phyloP scores from a whole-genome alignment of 139 green algal genomes.

The Pleodorina starrii region DNA sequence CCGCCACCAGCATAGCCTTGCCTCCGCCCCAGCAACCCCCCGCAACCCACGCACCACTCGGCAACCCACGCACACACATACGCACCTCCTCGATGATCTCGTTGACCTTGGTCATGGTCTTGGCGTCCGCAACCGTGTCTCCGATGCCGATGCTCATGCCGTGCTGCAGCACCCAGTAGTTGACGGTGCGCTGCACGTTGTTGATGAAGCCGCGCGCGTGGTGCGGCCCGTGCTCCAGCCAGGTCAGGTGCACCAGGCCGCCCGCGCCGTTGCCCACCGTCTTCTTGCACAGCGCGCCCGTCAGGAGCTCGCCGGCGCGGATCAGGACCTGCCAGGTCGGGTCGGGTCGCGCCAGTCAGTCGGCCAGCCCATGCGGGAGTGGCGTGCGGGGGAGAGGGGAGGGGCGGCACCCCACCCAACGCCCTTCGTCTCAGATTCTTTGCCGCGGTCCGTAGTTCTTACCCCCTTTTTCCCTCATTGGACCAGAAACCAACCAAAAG shows the following conservation, averaged over 20 bases:
- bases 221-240: constrained; percentile 94
- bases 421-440: too few species aligned
- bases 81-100: constrained; percentile 87
- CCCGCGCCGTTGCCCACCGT: constrained; percentile 88
- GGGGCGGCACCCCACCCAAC: too few species aligned
- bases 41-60: too few species aligned
- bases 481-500: too few species aligned
- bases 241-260: constrained; percentile 95
- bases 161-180: constrained; percentile 96
- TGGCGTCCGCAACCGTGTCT: constrained; percentile 95
- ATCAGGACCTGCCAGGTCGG: constrained; percentile 88
- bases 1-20: too few species aligned
- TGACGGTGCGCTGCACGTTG: constrained; percentile 91
- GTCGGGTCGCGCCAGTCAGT: not conserved
- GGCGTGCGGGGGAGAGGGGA: too few species aligned
- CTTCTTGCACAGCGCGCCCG: constrained; percentile 97
- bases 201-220: constrained; percentile 82
- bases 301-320: constrained; percentile 83
- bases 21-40: too few species aligned
- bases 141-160: constrained; percentile 98
- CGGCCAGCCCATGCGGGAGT: too few species aligned
- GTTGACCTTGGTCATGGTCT: constrained; percentile 95
- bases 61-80: too few species aligned
- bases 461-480: too few species aligned
- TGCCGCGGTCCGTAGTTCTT: too few species aligned